phyloP scores from a whole-genome alignment of 2,329 filamentous ascomycete genomes.

The Pochonia chlamydosporia region DNA sequence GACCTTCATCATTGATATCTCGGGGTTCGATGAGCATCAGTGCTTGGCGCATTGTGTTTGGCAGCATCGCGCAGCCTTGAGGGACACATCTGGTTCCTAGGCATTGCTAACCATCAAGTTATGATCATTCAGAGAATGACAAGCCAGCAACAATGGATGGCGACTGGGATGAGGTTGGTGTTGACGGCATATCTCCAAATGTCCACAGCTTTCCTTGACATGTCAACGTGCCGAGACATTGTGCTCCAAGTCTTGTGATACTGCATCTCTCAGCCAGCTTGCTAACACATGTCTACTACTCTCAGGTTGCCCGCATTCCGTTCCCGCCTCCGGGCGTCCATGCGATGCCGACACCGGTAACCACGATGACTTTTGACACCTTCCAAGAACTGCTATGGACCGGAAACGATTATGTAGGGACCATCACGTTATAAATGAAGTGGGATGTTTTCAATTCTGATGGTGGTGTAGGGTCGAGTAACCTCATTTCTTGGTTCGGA shows the following conservation, averaged over 20 bases:
- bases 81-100: conserved; percentile 1
- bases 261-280: neutral
- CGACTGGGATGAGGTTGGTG: conserved; percentile 59
- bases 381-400: conserved; percentile 87
- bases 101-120: conserved; percentile 14
- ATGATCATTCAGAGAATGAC: conserved; percentile 31
- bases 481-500: conserved; percentile 84
- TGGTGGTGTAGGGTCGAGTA: conserved; percentile 65
- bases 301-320: conserved; percentile 71
- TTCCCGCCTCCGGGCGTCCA: conserved; percentile 72
- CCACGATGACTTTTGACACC: conserved; percentile 83
- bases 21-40: neutral
- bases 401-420: conserved; percentile 75
- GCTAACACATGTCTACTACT: conserved; percentile 8
- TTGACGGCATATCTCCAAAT: conserved; percentile 16
- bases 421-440: conserved; percentile 22
- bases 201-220: no score
- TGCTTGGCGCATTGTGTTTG: conserved; percentile 1
- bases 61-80: conserved; percentile 8
- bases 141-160: conserved; percentile 51
- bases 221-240: neutral
- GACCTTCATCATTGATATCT: conserved; percentile 2
- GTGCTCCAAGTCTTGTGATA: no score
- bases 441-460: conserved; percentile 16
- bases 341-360: conserved; percentile 64